Evolutionary conservation across 176 grass and related monocot genomes (phyloP).

Genomic region (Aegilops speltoides): DNA sequence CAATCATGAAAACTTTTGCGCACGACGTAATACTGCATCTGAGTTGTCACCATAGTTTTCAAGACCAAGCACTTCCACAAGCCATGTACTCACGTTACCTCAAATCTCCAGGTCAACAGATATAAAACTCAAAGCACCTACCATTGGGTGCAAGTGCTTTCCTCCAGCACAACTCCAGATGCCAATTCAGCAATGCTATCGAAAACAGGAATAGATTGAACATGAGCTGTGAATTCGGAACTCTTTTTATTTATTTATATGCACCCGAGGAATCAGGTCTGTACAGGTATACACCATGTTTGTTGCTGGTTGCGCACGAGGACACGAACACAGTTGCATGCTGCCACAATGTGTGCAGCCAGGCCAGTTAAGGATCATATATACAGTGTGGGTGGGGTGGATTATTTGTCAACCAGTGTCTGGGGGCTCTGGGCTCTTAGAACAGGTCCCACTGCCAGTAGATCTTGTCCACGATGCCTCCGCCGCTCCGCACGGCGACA

Average conservation of each 20-base stretch:
- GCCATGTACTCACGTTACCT: background rate
- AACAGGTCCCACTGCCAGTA: constrained; percentile 99
- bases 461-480: constrained; percentile 95
- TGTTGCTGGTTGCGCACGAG: constrained; percentile 14
- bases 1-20: background rate
- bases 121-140: too few species aligned
- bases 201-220: background rate
- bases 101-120: background rate
- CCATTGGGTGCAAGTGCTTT: background rate
- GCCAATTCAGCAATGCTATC: background rate
- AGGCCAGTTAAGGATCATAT: constrained; percentile 42
- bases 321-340: background rate
- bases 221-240: background rate
- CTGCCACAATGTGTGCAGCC: constrained; percentile 36
- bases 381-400: constrained; percentile 34
- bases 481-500: constrained; percentile 77
- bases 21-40: background rate
- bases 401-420: constrained; percentile 35
- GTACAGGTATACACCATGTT: constrained; percentile 28
- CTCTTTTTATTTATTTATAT: constrained; percentile 36
- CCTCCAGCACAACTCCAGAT: background rate
- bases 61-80: background rate
- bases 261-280: constrained; percentile 16
- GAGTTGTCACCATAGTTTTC: background rate
- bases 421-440: constrained; percentile 32